phyloP scores from a whole-genome alignment of 495 filamentous ascomycete genomes.

The Pseudoneurospora amorphoporcata region DNA sequence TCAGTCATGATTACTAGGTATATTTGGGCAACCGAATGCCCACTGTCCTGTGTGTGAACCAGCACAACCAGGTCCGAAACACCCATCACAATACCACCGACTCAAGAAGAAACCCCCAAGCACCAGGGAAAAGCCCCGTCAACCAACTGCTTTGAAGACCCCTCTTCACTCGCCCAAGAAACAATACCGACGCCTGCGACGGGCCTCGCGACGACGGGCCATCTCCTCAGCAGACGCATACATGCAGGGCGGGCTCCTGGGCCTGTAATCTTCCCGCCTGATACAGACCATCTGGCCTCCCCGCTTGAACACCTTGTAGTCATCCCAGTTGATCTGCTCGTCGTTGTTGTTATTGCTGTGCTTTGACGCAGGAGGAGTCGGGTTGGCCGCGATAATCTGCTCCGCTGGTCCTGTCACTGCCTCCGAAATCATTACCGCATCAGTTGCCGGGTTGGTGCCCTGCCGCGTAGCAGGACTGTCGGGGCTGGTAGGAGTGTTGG shows the following conservation, averaged over 20 bases:
- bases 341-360: neutral
- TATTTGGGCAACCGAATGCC: neutral
- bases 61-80: neutral
- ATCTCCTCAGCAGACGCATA: neutral
- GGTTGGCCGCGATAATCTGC: neutral
- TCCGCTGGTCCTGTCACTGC: neutral
- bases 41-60: neutral
- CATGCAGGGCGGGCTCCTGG: neutral
- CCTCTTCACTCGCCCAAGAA: neutral
- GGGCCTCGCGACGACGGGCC: neutral
- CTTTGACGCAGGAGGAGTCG: neutral
- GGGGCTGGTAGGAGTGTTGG: neutral
- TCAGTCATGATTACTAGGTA: neutral
- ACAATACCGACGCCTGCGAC: neutral
- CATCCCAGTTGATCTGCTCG: neutral
- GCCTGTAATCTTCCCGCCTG: neutral
- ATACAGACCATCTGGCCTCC: neutral
- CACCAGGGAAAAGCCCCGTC: neutral
- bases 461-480: neutral
- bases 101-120: neutral
- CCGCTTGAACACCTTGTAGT: neutral
- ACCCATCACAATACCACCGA: neutral
- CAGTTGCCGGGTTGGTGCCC: neutral
- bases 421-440: neutral
- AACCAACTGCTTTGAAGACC: neutral